Evolutionary conservation across 345 rosid species (phyloP), one percentile per base, ranked within the genome.

Genomic region (Cardamine occulta): DNA sequence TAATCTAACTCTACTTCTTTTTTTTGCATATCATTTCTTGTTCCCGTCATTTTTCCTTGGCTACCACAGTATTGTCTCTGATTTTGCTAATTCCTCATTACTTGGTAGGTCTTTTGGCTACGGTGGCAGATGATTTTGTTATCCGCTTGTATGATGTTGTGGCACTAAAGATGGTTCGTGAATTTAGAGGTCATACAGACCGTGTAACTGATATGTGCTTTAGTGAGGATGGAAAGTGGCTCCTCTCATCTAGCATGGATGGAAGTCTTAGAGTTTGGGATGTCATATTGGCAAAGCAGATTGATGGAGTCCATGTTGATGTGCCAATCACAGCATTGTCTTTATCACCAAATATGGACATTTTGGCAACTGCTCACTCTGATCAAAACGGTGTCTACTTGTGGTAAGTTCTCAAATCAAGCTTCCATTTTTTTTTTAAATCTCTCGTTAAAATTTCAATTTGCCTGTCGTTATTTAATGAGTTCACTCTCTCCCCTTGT

Each of bases 191-290:
- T 45, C 99, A 95, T 53, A 78, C 89, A 32, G 99, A 95, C 77
- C 91, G 98, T 58, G 67, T 90, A 66, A 90, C 94, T 15, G 99
- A 90, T 81, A 18, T 90, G 75, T 95, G 96, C 80, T 95, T 90
- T 73, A 90, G 97, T 53, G 97, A 90, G 78, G 98, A 92, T 84
- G 98, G 99, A 39, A 95, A 95, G 80, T 95, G 99, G 99, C 88
- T 95, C 60, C 63, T 92, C 76, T 92, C 97, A 68, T 88, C 93
- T 67, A 89, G 99, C 79, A 92, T 92, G 99, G 98, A 95, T 79
- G 96, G 98, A 60, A 95, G 89, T 77, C 86, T 95, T 62, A 87
- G 97, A 79, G 82, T 91, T 52, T 95, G 98, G 99, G 98, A 95
- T 86, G 82, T 92, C 42, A 85, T 92, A 71, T 80, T 92, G 58